These are phyloP conservation scores for Scheffersomyces segobiensis DNA, from an alignment of 1,139 yeast genomes.

Conservation along the genomic window DNA sequence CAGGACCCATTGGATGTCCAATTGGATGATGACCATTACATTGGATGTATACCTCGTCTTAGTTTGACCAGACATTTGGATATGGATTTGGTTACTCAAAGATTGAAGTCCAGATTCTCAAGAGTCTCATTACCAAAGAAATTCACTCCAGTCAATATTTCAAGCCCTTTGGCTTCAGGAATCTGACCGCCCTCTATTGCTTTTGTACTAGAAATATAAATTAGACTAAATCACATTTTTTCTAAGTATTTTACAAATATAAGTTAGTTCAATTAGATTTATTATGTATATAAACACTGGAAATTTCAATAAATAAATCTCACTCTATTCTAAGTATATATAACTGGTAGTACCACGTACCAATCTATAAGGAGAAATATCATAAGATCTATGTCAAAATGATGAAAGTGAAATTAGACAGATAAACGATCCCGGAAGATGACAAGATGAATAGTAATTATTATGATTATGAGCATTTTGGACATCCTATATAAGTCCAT, in stretches of 20 bases:
- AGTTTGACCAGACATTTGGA: constrained; percentile 92
- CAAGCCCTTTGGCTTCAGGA: constrained; percentile 55
- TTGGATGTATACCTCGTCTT: constrained; percentile 90
- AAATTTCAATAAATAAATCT: not conserved
- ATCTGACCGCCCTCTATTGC: constrained; percentile 3
- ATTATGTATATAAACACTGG: not conserved
- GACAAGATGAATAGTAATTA: not conserved
- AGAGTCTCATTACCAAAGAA: constrained; percentile 90
- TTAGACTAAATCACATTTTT: not conserved
- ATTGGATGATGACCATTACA: constrained; percentile 93
- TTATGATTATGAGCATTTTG: not conserved
- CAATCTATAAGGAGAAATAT: not conserved
- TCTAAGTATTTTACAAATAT: not conserved
- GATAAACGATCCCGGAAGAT: not conserved
- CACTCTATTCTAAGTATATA: not conserved
- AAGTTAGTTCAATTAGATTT: not conserved
- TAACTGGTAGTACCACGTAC: constrained; percentile 12
- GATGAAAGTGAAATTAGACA: constrained; percentile 4
- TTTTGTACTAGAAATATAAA: not conserved
- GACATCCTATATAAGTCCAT: not conserved
- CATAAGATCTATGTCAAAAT: not conserved
- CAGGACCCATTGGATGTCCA: constrained; percentile 97
- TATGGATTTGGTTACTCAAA: constrained; percentile 83
- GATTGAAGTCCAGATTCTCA: constrained; percentile 76
- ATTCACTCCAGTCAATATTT: constrained; percentile 85